A percentile compares a stretch with the other conserved stretches of the same genome.
phyloP scores from a whole-genome alignment of 352 stramenopile species.

The Phytophthora capsici region DNA sequence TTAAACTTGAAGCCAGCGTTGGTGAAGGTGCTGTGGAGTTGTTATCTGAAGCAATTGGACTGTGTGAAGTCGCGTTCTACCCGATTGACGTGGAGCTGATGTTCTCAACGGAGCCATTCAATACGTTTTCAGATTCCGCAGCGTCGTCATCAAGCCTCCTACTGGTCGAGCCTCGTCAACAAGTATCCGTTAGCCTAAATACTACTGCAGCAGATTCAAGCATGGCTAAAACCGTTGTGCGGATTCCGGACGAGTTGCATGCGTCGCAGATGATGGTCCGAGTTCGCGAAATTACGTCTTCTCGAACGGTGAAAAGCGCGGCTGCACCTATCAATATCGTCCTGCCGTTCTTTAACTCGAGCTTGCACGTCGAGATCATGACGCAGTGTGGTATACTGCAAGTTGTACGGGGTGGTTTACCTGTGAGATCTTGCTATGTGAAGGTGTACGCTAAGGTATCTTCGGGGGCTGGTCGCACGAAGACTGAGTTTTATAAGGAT shows the following conservation, averaged over 20 bases:
- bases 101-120: conserved; percentile 72
- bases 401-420: conserved; percentile 47
- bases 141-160: conserved; percentile 46
- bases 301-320: conserved; percentile 31
- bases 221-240: conserved; percentile 25
- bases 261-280: conserved; percentile 58
- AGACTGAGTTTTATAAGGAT: conserved; percentile 80
- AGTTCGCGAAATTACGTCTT: conserved; percentile 36
- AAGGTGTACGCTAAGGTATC: conserved; percentile 69
- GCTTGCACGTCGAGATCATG: conserved; percentile 47
- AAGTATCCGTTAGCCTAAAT: conserved; percentile 37
- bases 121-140: conserved; percentile 44
- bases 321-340: conserved; percentile 48
- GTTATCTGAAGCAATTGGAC: conserved; percentile 36
- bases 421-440: conserved; percentile 64
- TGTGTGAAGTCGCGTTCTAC: conserved; percentile 60
- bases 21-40: conserved; percentile 33
- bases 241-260: conserved; percentile 38
- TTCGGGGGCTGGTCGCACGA: conserved; percentile 6
- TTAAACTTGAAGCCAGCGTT: conserved; percentile 46
- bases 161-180: conserved; percentile 52
- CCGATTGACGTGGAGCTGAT: conserved; percentile 73
- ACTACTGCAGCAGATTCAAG: conserved; percentile 2
- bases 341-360: conserved; percentile 57
- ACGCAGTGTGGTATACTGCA: conserved; percentile 61